phyloP scores from a whole-genome alignment of 352 stramenopile species.

The Pythium insidiosum region DNA sequence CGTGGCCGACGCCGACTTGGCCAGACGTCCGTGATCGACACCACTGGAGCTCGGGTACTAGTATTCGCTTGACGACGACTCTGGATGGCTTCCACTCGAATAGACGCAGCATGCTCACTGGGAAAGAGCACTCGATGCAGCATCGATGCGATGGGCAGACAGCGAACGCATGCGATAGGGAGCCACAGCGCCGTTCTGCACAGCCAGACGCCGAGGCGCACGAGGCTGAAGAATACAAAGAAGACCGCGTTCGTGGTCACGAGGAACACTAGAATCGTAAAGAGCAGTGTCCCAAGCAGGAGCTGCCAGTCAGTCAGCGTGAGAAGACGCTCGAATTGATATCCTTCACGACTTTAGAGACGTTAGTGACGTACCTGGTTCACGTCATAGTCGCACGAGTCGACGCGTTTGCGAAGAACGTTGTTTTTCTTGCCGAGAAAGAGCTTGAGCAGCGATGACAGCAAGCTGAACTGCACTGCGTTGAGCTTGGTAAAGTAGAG shows the following conservation, averaged over 20 bases:
- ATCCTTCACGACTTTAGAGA: too few species aligned
- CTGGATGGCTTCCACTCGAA: constrained; percentile 5
- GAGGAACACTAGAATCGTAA: constrained; percentile 90
- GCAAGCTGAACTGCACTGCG: constrained; percentile 61
- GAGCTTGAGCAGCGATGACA: constrained; percentile 87
- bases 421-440: constrained; percentile 95
- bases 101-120: constrained; percentile 12
- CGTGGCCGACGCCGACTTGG: constrained; percentile 1
- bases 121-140: constrained; percentile 24
- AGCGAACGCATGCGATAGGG: constrained; percentile 38
- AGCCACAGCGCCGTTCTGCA: constrained; percentile 35
- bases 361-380: constrained; percentile 52
- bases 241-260: constrained; percentile 92
- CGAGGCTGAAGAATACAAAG: constrained; percentile 88
- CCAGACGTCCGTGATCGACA: constrained; percentile 6
- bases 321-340: too few species aligned
- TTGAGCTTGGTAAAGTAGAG: constrained; percentile 85
- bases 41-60: too few species aligned
- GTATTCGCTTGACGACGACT: neutral
- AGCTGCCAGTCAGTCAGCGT: too few species aligned
- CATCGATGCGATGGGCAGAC: constrained; percentile 39
- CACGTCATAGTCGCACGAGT: constrained; percentile 92
- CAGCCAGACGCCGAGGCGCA: constrained; percentile 43
- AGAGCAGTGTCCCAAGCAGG: constrained; percentile 89
- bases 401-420: constrained; percentile 86